phyloP scores from a whole-genome alignment of 768 basidiomycete genomes.

The Amanita jacksonii region DNA sequence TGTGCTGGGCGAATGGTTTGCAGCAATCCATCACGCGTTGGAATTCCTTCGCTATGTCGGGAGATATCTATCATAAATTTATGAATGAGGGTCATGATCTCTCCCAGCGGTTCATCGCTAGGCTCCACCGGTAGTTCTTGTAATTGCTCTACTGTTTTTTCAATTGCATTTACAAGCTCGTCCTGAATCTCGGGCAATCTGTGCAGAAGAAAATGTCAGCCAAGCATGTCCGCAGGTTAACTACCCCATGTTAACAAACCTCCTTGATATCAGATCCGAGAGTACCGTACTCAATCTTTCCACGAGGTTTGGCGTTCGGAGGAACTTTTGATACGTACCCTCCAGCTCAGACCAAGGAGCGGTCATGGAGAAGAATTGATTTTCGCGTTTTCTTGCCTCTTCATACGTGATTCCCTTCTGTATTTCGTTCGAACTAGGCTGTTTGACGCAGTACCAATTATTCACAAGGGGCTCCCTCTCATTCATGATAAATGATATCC shows the following conservation, averaged over 20 bases:
- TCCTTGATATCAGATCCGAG: slow-evolving; percentile 50
- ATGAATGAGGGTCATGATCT: slow-evolving; percentile 40
- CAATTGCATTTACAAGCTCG: slow-evolving; percentile 41
- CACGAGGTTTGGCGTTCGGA: slow-evolving; percentile 49
- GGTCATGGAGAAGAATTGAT: slow-evolving; percentile 42
- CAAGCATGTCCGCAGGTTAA: too few relatives aligned
- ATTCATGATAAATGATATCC: slow-evolving; percentile 44
- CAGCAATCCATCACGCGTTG: slow-evolving; percentile 40
- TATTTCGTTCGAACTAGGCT: slow-evolving; percentile 39
- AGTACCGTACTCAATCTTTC: slow-evolving; percentile 50
- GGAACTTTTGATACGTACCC: slow-evolving; percentile 34
- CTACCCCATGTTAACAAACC: slow-evolving; percentile 27
- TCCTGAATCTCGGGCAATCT: slow-evolving; percentile 58
- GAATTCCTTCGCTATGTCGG: slow-evolving; percentile 41
- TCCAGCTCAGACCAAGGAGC: slow-evolving; percentile 50
- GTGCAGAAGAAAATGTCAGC: too few relatives aligned
- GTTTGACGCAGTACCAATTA: slow-evolving; percentile 44
- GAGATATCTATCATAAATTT: slow-evolving; percentile 37
- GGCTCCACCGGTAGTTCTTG: slow-evolving; percentile 37
- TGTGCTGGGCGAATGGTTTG: slow-evolving; percentile 46
- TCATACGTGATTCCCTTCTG: slow-evolving; percentile 46
- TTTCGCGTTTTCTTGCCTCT: slow-evolving; percentile 48
- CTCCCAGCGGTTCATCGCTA: slow-evolving; percentile 45
- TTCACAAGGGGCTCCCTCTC: slow-evolving; percentile 34
- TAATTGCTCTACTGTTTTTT: slow-evolving; percentile 24